Percentiles rank a stretch among this genome's conserved stretches.
phyloP scores from a whole-genome alignment of 495 filamentous ascomycete species.

The Neurospora tetraspora region DNA sequence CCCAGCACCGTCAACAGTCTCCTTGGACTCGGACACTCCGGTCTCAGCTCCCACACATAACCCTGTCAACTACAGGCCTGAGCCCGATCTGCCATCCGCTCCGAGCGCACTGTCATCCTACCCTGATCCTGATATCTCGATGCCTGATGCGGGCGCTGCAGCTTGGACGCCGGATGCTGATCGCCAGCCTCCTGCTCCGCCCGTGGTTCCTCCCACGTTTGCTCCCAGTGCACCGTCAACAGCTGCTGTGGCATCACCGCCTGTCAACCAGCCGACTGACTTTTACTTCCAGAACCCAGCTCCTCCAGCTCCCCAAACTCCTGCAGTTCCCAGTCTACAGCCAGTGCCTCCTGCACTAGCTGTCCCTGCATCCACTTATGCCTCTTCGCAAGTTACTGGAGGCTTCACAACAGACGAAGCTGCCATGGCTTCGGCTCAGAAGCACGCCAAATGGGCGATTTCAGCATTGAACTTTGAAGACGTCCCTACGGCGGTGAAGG shows the following conservation, averaged over 20 bases:
- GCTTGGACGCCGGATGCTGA: slow-evolving; percentile 3
- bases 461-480: slow-evolving; percentile 97
- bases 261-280: slow-evolving; percentile 15
- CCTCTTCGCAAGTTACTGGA: slow-evolving; percentile 3
- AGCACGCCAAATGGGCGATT: slow-evolving; percentile 95
- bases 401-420: slow-evolving; percentile 52
- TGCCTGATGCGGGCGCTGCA: background rate
- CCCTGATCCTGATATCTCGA: slow-evolving; percentile 9
- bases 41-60: slow-evolving; percentile 14
- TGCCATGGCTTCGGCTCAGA: slow-evolving; percentile 70
- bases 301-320: slow-evolving; percentile 10
- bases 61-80: slow-evolving; percentile 6
- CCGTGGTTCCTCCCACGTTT: slow-evolving; percentile 19
- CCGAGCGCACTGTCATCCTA: slow-evolving; percentile 8
- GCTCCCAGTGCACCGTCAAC: slow-evolving; percentile 14
- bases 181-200: slow-evolving; percentile 9
- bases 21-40: slow-evolving; percentile 15
- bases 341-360: slow-evolving; percentile 3
- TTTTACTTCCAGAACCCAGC: slow-evolving; percentile 11
- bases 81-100: slow-evolving; percentile 11
- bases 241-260: slow-evolving; percentile 19
- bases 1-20: slow-evolving; percentile 15
- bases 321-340: background rate
- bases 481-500: slow-evolving; percentile 79
- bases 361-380: slow-evolving; percentile 4